Evolutionary conservation across 495 filamentous ascomycete genomes (phyloP).

Genomic region (Elaphomyces granulatus): DNA sequence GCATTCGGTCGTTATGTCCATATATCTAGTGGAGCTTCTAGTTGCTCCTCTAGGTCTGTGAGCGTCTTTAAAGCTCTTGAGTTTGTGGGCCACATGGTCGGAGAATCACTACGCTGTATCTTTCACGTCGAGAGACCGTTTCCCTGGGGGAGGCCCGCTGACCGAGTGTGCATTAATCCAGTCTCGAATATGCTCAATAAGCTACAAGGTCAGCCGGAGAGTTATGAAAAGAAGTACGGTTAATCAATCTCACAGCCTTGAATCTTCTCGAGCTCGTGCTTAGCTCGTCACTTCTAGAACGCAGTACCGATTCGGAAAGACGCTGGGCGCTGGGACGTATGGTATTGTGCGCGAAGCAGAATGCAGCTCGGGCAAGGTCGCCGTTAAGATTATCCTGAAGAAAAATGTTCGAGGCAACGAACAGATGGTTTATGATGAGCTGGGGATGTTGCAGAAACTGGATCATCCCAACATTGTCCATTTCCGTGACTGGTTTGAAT

Average conservation of each 20-base stretch:
- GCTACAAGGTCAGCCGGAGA: constrained; percentile 92
- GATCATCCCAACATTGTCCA: constrained; percentile 93
- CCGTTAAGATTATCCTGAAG: constrained; percentile 98
- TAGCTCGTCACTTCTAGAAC: constrained; percentile 35
- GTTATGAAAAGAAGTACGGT: constrained; percentile 90
- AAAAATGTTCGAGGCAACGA: constrained; percentile 98
- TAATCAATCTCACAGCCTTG: neutral
- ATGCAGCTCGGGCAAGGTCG: constrained; percentile 67
- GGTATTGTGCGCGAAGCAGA: constrained; percentile 96
- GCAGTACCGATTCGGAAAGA: constrained; percentile 81
- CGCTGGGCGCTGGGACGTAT: constrained; percentile 93
- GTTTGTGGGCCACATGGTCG: no score
- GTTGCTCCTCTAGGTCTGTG: no score
- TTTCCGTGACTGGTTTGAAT: constrained; percentile 99
- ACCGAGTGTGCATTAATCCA: constrained; percentile 21
- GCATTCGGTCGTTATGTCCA: no score
- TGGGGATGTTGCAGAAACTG: constrained; percentile 78
- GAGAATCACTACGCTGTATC: no score
- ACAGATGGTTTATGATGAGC: constrained; percentile 95
- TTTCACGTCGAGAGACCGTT: no score
- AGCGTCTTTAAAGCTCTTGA: no score
- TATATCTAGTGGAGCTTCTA: no score
- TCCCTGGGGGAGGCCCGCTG: no score
- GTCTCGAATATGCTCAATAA: constrained; percentile 92
- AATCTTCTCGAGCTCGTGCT: neutral